A percentile compares a stretch with the other conserved stretches of the same genome.
Conservation (phyloP, 1,284 basidiomycete genomes). For the Rhodotorula sp. region DNA sequence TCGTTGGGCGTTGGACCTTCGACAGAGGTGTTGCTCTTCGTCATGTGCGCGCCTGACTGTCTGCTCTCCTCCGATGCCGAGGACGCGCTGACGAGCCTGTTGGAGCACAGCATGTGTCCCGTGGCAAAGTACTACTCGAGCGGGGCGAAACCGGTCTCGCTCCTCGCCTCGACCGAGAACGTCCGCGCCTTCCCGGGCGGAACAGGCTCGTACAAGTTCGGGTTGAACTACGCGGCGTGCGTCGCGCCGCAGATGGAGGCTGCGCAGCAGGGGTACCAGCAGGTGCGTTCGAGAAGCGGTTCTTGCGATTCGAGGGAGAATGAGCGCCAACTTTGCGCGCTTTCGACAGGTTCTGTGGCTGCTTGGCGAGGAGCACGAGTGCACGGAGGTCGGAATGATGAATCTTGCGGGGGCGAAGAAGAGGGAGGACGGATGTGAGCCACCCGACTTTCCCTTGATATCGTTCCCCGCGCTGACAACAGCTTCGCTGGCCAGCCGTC, state of each 20-base stretch:
- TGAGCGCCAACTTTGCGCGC: not conserved
- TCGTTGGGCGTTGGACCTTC: constrained; percentile 86
- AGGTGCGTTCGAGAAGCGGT: constrained; percentile 83
- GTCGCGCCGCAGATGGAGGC: constrained; percentile 76
- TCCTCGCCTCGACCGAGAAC: constrained; percentile 87
- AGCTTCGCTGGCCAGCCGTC: constrained; percentile 52
- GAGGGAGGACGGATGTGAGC: constrained; percentile 67
- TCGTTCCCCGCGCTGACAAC: not conserved
- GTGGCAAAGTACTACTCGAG: constrained; percentile 90
- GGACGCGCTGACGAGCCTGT: constrained; percentile 9
- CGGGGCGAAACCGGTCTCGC: constrained; percentile 92
- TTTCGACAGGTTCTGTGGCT: constrained; percentile 52
- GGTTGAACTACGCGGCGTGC: constrained; percentile 65
- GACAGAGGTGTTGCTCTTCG: constrained; percentile 84
- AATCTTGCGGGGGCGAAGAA: constrained; percentile 88
- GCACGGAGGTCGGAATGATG: constrained; percentile 91
- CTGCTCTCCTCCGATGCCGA: not conserved
- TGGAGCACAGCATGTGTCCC: constrained; percentile 25
- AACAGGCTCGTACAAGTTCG: constrained; percentile 79
- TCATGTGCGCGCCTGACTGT: constrained; percentile 59
- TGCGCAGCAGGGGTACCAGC: constrained; percentile 79
- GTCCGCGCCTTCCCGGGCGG: constrained; percentile 63
- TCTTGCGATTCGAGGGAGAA: constrained; percentile 46
- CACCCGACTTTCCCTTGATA: not conserved
- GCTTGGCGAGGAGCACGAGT: constrained; percentile 64